Evolutionary conservation across 495 filamentous ascomycete species (phyloP), one percentile per base, ranked within the genome.

Genomic region (Lasiosphaeria miniovina): DNA sequence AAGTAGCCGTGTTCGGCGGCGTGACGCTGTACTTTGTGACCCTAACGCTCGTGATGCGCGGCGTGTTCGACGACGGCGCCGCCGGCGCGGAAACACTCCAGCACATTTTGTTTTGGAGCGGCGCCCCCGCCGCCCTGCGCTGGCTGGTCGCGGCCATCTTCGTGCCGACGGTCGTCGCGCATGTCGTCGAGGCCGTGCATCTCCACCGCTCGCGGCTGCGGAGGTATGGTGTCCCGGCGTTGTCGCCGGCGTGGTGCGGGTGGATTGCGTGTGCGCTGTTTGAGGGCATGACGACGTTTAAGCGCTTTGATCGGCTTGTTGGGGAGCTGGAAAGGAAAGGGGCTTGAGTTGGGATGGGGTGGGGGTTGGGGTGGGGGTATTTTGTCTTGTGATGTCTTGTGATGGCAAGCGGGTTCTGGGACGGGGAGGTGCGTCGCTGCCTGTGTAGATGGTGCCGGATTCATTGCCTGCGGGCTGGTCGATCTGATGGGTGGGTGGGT

Each of bases 91-190:
- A 32, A 5, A 5, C 57, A 4, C 33, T 76, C 6, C 65, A 71
- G 4, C 24, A 54, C 43, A 50, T 58, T 58, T 38, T 71, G 70
- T 10, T 63, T 4, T 10, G 11, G 5, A 3, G 2, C 12, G 55
- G 61, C 2, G 77, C 74, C 32, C 65, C 64, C 15, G 45, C 10
- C 1, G 65, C 60, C 36, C 78, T 72, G 36, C 15, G 48, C 49
- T 78, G 76, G 78, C 41, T 76, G 3, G 75, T 76, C n/a, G 57
- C 65, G 36, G 45, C 65, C 3, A 68, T 80, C 14, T 69, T 75
- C 36, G 17, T 54, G 45, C 74, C 73, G 1, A 68, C 75, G 9
- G 3, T 77, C 14, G 55, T 17, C 3, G 67, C 78, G 9, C 78
- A 81, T 49, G 0, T 68, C 4, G 43, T 49, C n/a, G 78, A 81